Evolutionary conservation across 495 filamentous ascomycete species (phyloP).

Genomic region (Extremus antarcticus): DNA sequence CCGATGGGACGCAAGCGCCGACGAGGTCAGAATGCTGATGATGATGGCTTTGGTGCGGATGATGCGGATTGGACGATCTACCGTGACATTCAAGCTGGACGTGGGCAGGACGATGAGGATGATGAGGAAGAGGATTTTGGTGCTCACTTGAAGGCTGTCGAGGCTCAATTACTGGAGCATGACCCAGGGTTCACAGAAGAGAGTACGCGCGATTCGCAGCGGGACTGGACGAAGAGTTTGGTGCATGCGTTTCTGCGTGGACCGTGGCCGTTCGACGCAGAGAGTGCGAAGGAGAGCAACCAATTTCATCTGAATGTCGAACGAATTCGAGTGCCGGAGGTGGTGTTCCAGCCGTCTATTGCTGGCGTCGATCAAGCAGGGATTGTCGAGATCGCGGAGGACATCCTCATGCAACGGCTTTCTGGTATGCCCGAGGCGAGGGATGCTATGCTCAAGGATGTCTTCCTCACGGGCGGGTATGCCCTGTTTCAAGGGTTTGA

Average conservation of each 20-base stretch:
- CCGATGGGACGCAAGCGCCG: constrained; percentile 71
- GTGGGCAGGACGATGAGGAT: constrained; percentile 61
- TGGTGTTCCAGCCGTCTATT: constrained; percentile 90
- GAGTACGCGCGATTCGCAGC: constrained; percentile 80
- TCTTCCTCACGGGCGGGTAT: constrained; percentile 93
- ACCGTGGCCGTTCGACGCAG: constrained; percentile 71
- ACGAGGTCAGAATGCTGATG: constrained; percentile 60
- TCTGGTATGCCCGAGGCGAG: constrained; percentile 41
- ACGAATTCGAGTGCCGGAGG: constrained; percentile 89
- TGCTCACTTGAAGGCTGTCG: constrained; percentile 56
- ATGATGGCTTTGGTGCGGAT: constrained; percentile 93
- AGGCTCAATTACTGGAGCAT: constrained; percentile 73
- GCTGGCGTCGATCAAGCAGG: constrained; percentile 93
- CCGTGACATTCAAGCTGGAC: constrained; percentile 72
- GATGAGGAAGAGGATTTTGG: constrained; percentile 79
- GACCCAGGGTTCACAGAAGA: constrained; percentile 84
- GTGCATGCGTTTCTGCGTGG: constrained; percentile 84
- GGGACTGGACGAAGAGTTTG: constrained; percentile 84
- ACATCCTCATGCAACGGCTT: constrained; percentile 73
- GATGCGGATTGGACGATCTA: constrained; percentile 98
- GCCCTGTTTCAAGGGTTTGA: constrained; percentile 79
- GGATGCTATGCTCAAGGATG: constrained; percentile 60
- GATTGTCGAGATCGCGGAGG: constrained; percentile 75
- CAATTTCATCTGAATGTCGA: constrained; percentile 95
- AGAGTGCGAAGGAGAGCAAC: constrained; percentile 67